Conservation (phyloP, 352 stramenopile genomes). For the Globisporangium okanoganense region DNA sequence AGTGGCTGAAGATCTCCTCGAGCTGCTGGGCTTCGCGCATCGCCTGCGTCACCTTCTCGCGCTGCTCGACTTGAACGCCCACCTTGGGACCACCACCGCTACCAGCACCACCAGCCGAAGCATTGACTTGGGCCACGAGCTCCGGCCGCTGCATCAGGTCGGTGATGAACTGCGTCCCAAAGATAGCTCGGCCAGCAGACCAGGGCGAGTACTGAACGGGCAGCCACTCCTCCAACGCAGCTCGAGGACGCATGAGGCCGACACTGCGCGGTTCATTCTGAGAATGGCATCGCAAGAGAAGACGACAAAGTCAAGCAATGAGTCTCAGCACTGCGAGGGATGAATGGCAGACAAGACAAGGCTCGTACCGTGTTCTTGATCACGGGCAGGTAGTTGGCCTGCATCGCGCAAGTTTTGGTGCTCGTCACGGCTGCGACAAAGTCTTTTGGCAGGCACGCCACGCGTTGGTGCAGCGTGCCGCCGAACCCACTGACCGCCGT, state of each 20-base stretch:
- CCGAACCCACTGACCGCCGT: slow-evolving; percentile 59
- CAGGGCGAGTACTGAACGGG: slow-evolving; percentile 90
- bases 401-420: slow-evolving; percentile 76
- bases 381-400: slow-evolving; percentile 71
- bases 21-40: slow-evolving; percentile 88
- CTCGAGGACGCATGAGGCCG: slow-evolving; percentile 82
- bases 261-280: slow-evolving; percentile 83
- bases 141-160: slow-evolving; percentile 61
- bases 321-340: not conserved
- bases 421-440: slow-evolving; percentile 62
- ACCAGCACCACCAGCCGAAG: not conserved
- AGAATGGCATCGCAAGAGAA: not conserved
- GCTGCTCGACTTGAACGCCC: slow-evolving; percentile 39
- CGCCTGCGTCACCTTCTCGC: slow-evolving; percentile 73
- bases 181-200: slow-evolving; percentile 67
- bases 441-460: slow-evolving; percentile 59
- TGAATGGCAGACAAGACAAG: not conserved
- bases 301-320: not conserved
- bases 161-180: slow-evolving; percentile 58
- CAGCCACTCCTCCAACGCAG: slow-evolving; percentile 88
- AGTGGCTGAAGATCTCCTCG: slow-evolving; percentile 87
- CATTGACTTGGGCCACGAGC: slow-evolving; percentile 20
- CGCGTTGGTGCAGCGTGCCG: slow-evolving; percentile 56
- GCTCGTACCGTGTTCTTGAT: slow-evolving; percentile 63
- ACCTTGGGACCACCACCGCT: not conserved